Conservation (phyloP, 2,329 filamentous ascomycete species). For the Mycogone perniciosa region DNA sequence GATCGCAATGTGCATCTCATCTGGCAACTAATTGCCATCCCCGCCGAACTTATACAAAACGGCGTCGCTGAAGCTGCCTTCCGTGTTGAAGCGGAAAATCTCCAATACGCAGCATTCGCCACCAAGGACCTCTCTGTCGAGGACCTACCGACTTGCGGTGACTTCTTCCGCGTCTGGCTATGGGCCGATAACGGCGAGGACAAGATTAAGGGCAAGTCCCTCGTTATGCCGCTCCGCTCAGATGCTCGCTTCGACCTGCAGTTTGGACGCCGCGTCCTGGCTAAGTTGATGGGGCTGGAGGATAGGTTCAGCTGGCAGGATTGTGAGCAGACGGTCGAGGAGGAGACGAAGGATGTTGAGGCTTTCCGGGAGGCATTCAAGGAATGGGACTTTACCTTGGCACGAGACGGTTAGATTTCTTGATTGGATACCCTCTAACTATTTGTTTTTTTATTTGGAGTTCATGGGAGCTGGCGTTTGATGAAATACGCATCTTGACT, state of each 20-base stretch:
- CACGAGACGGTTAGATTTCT: slow-evolving; percentile 12
- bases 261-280: slow-evolving; percentile 80
- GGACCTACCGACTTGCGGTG: slow-evolving; percentile 41
- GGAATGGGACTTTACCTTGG: slow-evolving; percentile 73
- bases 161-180: slow-evolving; percentile 80
- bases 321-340: slow-evolving; percentile 66
- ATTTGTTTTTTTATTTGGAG: not conserved
- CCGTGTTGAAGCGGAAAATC: slow-evolving; percentile 78
- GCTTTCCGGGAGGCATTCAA: slow-evolving; percentile 78
- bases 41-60: slow-evolving; percentile 58
- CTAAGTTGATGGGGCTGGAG: slow-evolving; percentile 78
- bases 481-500: no score
- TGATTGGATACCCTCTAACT: slow-evolving; percentile 12
- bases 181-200: slow-evolving; percentile 57
- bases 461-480: not conserved
- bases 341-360: slow-evolving; percentile 72
- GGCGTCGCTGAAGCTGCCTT: slow-evolving; percentile 85
- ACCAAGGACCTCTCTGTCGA: slow-evolving; percentile 44
- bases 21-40: slow-evolving; percentile 86
- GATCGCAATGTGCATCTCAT: slow-evolving; percentile 77
- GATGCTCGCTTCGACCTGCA: slow-evolving; percentile 81
- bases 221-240: slow-evolving; percentile 67
- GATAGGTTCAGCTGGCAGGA: slow-evolving; percentile 78
- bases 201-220: slow-evolving; percentile 52
- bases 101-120: slow-evolving; percentile 46